Percentiles rank a stretch among this genome's conserved stretches.
phyloP scores from a whole-genome alignment of 208 protist species.

The Acanthamoeba healyi region DNA sequence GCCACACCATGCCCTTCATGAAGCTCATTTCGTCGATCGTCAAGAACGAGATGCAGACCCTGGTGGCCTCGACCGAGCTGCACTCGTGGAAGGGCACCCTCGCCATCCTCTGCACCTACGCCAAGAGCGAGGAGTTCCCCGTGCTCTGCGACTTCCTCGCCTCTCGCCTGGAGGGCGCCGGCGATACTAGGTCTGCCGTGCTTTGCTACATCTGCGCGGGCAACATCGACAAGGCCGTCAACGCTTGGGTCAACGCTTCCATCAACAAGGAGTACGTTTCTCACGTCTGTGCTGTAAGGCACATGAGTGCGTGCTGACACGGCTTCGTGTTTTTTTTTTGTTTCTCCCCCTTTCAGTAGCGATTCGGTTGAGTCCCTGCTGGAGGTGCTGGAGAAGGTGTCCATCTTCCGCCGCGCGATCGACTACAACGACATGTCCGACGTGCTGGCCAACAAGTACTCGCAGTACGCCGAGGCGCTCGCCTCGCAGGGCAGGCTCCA shows the following conservation, averaged over 20 bases:
- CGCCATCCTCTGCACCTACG: constrained; percentile 87
- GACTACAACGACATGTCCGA: constrained; percentile 58
- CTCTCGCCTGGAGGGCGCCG: constrained; percentile 75
- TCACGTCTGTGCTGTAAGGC: not conserved
- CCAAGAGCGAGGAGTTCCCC: constrained; percentile 82
- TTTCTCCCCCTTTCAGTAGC: not conserved
- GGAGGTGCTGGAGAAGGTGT: constrained; percentile 87
- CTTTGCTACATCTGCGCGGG: constrained; percentile 91
- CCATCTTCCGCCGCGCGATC: constrained; percentile 79
- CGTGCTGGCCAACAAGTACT: constrained; percentile 74
- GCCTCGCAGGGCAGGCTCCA: constrained; percentile 82
- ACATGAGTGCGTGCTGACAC: not conserved
- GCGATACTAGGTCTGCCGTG: constrained; percentile 82
- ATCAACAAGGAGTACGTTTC: not conserved
- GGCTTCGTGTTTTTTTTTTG: not conserved
- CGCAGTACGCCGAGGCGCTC: constrained; percentile 83
- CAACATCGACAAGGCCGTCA: constrained; percentile 86
- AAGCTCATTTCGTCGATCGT: constrained; percentile 78
- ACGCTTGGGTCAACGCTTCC: constrained; percentile 81
- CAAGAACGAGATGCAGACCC: constrained; percentile 82
- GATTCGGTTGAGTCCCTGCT: constrained; percentile 75
- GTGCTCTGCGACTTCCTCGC: constrained; percentile 82
- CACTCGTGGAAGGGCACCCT: constrained; percentile 88
- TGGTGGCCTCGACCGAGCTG: constrained; percentile 80
- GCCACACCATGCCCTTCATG: constrained; percentile 80